phyloP scores from a whole-genome alignment of 179 eudicot genomes.

The Silene coronaria region DNA sequence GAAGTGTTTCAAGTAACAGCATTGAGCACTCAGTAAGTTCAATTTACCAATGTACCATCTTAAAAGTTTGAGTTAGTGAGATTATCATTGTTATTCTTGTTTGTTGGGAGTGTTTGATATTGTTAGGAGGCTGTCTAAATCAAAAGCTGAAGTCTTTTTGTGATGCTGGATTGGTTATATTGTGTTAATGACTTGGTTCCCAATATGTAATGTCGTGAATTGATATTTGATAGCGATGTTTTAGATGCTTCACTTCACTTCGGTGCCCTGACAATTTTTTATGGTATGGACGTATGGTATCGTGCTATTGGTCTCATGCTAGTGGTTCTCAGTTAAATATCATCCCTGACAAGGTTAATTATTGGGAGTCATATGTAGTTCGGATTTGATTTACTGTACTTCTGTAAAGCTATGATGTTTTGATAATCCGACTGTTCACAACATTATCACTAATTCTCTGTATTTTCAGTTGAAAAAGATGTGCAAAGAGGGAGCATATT shows the following conservation, averaged over 20 bases:
- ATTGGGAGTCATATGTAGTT: not conserved
- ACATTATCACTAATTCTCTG: conserved; percentile 1
- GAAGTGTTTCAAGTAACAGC: conserved; percentile 24
- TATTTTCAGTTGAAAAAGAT: conserved; percentile 38
- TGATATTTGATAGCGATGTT: not conserved
- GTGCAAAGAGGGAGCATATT: conserved; percentile 52
- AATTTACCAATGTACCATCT: not conserved
- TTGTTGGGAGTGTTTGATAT: not conserved
- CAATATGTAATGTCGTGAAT: not conserved
- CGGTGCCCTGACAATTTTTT: not conserved
- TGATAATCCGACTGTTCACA: not conserved
- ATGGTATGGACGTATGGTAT: no score
- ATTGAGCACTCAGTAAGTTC: conserved; percentile 30
- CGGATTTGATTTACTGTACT: not conserved
- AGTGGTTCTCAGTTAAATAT: not conserved
- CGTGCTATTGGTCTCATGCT: not conserved
- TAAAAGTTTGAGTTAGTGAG: not conserved
- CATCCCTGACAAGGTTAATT: not conserved
- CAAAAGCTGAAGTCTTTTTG: not conserved
- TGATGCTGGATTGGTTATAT: not conserved
- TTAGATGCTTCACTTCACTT: not conserved
- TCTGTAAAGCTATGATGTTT: not conserved
- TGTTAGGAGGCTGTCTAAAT: not conserved
- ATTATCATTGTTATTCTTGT: not conserved
- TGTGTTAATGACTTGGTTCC: not conserved